Base-by-base conservation (phyloP, 2,329 filamentous ascomycete species). In the Exophiala oligosperma region DNA sequence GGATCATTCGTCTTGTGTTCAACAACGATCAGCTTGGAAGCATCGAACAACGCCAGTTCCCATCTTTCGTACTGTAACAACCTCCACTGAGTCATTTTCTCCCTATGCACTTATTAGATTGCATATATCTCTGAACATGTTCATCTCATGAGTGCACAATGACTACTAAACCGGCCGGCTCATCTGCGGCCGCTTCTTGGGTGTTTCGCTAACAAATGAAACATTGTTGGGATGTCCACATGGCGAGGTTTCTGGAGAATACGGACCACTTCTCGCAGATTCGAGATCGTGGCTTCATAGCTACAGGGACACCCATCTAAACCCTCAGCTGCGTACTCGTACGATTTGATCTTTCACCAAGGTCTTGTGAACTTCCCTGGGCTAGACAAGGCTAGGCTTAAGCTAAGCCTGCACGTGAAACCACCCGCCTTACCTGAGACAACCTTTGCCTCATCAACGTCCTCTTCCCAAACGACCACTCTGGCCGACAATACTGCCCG, bases 331-430 rank as follows among this genome's bases (percentile, higher is more conserved):
- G 26, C 29, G 4, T 57, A 49, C 21, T 51, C 32, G 29, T 29
- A 32, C 32, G 54, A 46, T 56, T 61, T 51, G 47, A 38, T 51
- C 47, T 51, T 26, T 52, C n/a, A 37, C 40, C 28, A 11, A 9
- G 32, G 32, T 35, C 6, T 9, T 35, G 32, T 35, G 9, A 35
- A 2, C 32, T 17, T 17, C 32, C 32, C 32, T 35, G 32, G 8
- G 9, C 32, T 35, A 35, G 4, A 9, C 4, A 9, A 35, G 32
- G 32, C 7, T 14, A 28, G 53, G 46, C 23, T 44, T 12, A 17
- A 35, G 35, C 46, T 50, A 44, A 23, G 46, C 47, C 50, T 50
- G 47, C 56, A 51, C 49, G 46, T 61, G 58, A 61, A 61, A 61
- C 58, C 47, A 21, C 8, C 57, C 37, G 43, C 52, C 51, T 54